A percentile compares a stretch with the other conserved stretches of the same genome.
phyloP scores from a whole-genome alignment of 2,329 filamentous ascomycete genomes.

The Mycosphaerelloides madeirae region DNA sequence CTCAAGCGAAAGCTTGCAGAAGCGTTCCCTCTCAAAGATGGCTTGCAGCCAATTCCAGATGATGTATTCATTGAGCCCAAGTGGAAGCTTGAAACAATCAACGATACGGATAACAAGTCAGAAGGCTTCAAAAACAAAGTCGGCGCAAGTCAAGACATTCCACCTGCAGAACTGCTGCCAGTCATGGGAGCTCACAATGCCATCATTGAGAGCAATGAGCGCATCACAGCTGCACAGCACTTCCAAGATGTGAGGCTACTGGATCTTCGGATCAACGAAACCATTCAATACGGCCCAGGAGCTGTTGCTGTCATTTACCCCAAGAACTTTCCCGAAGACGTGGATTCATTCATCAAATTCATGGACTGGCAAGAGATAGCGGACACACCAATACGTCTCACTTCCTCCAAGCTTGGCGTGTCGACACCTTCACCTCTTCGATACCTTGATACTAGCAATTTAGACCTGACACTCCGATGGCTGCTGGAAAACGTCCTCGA shows the following conservation, averaged over 20 bases:
- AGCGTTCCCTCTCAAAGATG: constrained; percentile 64
- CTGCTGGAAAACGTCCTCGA: constrained; percentile 81
- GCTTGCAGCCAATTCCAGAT: constrained; percentile 65
- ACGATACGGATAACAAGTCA: neutral
- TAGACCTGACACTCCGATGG: constrained; percentile 60
- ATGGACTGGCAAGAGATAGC: constrained; percentile 75
- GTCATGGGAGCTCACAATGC: constrained; percentile 56
- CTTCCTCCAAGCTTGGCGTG: constrained; percentile 15
- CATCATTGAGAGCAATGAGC: constrained; percentile 59
- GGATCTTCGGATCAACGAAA: constrained; percentile 49
- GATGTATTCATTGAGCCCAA: constrained; percentile 71
- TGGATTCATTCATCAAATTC: constrained; percentile 68
- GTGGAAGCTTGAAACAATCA: constrained; percentile 49
- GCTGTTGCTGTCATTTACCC: constrained; percentile 79
- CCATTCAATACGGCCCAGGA: constrained; percentile 60
- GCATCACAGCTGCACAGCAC: constrained; percentile 70
- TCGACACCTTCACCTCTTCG: constrained; percentile 37
- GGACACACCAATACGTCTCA: constrained; percentile 60
- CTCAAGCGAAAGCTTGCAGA: constrained; percentile 64
- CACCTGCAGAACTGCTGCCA: constrained; percentile 49
- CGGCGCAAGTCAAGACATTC: constrained; percentile 10
- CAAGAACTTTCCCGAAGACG: constrained; percentile 79
- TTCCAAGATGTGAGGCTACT: constrained; percentile 92
- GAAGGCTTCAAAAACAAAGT: neutral
- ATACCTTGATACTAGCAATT: constrained; percentile 36